Conservation (phyloP, 2,329 filamentous ascomycete species). For the Paradendryphiella salina region DNA sequence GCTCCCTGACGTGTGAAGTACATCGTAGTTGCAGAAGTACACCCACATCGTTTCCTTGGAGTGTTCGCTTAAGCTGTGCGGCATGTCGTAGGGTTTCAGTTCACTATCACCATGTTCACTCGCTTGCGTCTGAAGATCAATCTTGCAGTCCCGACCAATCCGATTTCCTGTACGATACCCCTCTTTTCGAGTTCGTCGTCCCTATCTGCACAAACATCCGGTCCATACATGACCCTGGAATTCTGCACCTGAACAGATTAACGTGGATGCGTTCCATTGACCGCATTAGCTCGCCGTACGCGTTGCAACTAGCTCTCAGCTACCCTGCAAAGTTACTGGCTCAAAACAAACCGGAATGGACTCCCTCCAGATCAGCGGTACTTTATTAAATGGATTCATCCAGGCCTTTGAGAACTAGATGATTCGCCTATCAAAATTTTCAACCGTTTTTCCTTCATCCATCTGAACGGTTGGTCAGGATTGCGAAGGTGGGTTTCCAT, state of each 20-base stretch:
- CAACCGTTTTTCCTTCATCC: neutral
- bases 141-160: neutral
- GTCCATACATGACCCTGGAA: neutral
- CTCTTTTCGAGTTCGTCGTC: constrained; percentile 1
- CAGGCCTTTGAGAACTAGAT: neutral
- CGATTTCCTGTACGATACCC: neutral
- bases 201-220: neutral
- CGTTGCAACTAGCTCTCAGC: neutral
- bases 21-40: neutral
- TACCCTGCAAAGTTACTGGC: constrained; percentile 1
- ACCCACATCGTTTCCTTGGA: neutral
- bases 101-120: neutral
- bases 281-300: neutral
- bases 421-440: neutral
- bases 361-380: constrained; percentile 1
- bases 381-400: neutral
- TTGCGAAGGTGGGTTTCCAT: neutral
- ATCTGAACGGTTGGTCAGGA: neutral
- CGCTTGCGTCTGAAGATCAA: neutral
- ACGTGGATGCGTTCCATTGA: neutral
- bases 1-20: neutral
- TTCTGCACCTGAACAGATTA: neutral
- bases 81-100: neutral
- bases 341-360: constrained; percentile 2
- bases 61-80: neutral